Base-by-base conservation (phyloP, 2,329 filamentous ascomycete genomes). In the Truncatella angustata region DNA sequence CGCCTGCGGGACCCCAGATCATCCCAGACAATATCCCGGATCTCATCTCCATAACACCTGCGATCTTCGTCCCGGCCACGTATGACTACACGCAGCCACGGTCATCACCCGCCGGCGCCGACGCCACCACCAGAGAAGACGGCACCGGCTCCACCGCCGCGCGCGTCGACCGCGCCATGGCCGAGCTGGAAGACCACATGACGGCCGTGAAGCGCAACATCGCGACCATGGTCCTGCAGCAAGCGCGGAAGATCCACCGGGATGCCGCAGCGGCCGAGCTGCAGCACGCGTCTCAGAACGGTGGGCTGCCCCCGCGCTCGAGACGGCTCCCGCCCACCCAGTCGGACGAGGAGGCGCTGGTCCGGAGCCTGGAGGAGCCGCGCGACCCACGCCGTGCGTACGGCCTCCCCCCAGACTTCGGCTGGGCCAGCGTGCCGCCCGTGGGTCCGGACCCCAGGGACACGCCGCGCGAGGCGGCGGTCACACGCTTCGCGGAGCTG, bases 41-140 rank as follows among this genome's bases (percentile, higher is more conserved):
- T 3, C 32, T 49, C 26, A 11, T n/a, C 5, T 11, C 35, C 40
- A 39, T 52, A 34, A 43, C 43, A 12, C 53, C 53, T 18, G 50
- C 53, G 30, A 55, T 55, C 20, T 55, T 53, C 40, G 53, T 53
- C 30, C 50, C 53, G 6, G 53, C 50, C 18, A 43, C 35, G 18
- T 52, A 46, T 30, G 53, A 55, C 47, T 53, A 42, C 50, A 53
- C 50, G 10, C 34, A 46, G 43, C 43, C 43, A 10, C 43, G 30
- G 20, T 14, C 28, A 10, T 23, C 16, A n/a, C 44, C 34, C 14
- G 12, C 46, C 10, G 16, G 11, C 10, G 21, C 3, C 32, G 23
- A 6, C 21, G 5, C 35, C 39, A n/a, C 21, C 37, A 14, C 39
- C 10, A 24, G 18, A 4, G 39, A 9, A 4, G 23, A 28, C 11